Base-by-base conservation (phyloP, 2,329 filamentous ascomycete genomes). In the Stagonosporopsis tanaceti region DNA sequence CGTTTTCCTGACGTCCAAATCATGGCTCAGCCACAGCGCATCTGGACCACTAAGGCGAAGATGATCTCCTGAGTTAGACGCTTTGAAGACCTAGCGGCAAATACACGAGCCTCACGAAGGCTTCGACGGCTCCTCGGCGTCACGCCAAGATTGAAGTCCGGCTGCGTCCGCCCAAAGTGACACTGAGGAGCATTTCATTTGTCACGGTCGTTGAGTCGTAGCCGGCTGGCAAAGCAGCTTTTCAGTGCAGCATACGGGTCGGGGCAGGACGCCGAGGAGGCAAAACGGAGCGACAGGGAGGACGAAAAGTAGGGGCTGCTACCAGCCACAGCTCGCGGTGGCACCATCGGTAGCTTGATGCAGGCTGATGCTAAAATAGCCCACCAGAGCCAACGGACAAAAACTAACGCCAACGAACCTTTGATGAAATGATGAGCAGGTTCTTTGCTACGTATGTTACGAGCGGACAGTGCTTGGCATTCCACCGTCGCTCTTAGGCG, bases 11-110 rank as follows among this genome's bases (percentile, higher is more conserved):
- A 40, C 22, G 24, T 22, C 41, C n/a, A 46, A 37, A 40, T 20
- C 17, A 25, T 25, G 39, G 39, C 65, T 63, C 56, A 65, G 65
- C 65, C 65, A 67, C 63, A 58, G 50, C 39, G 37, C 56, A 57
- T 66, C 47, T 60, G 56, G 57, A 60, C 58, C 46, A 15, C 47
- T 22, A 48, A 48, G 32, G 47, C 47, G 54, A 42, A 24, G 28
- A 27, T 44, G 50, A 53, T 59, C 56, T 59, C 56, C 56, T 59
- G 56, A 47, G 35, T 32, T 59, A 59, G 30, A 50, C 50, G 28
- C 12, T 24, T 54, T 25, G 14, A 30, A 34, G 7, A n/a, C 46
- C 28, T 53, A 52, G 51, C 38, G 22, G 38, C 46, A 15, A 20
- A 22, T 50, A 55, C 53, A 59, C 60, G 60, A 61, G 53, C 57